phyloP scores from a whole-genome alignment of 345 rosid genomes.

The Rhodamnia rubescens region DNA sequence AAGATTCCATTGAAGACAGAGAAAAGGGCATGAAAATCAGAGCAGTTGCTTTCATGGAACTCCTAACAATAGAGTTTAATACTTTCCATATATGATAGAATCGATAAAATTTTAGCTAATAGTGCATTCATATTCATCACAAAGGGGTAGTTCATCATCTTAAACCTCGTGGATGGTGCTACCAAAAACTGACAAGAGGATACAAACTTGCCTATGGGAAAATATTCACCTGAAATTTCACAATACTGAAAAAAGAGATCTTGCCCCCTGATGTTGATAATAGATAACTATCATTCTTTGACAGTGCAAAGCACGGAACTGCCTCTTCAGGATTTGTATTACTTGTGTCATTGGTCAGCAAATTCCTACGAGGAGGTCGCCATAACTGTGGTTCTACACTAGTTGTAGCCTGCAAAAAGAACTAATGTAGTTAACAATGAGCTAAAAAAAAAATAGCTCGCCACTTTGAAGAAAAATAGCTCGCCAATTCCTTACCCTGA shows the following conservation, averaged over 20 bases:
- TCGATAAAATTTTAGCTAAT: neutral
- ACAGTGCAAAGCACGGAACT: constrained; percentile 76
- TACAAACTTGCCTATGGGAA: neutral
- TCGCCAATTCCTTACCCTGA: constrained; percentile 26
- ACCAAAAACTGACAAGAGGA: neutral
- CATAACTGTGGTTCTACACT: constrained; percentile 52
- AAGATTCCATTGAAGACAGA: neutral
- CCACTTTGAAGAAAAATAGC: neutral
- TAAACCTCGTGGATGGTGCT: neutral
- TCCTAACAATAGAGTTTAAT: neutral
- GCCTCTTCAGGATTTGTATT: constrained; percentile 66
- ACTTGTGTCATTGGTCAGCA: constrained; percentile 60
- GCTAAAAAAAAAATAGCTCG: neutral
- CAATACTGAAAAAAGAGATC: constrained; percentile 57
- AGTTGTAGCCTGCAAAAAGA: constrained; percentile 46
- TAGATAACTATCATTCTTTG: constrained; percentile 53
- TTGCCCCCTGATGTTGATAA: constrained; percentile 84
- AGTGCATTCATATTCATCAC: neutral
- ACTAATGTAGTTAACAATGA: neutral
- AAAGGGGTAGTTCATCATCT: neutral
- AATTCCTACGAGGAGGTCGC: constrained; percentile 60
- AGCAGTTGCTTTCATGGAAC: neutral
- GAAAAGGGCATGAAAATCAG: neutral
- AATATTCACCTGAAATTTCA: constrained; percentile 59
- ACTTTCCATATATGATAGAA: neutral